Base-by-base conservation (phyloP, 164 flowering plant species). In the Vitis cinerea region DNA sequence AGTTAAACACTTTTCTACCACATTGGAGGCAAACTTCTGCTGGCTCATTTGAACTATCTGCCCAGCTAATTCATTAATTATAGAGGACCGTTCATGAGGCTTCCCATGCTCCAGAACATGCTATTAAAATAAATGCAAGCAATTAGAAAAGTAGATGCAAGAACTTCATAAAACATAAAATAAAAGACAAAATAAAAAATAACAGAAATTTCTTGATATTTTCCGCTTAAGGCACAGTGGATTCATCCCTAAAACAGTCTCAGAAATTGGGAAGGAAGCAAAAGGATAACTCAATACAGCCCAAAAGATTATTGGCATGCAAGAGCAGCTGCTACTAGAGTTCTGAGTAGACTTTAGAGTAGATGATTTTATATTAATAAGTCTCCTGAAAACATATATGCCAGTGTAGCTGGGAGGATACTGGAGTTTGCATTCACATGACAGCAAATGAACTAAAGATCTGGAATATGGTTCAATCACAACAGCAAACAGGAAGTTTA, bases 71-170 rank as follows among this genome's bases (percentile, higher is more conserved):
- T 87, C 76, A 64, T 60, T 77, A 13, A 93, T 93, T 49, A 93
- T 88, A 51, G 78, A 69, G 19, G 98, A 68, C 30, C 98, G 94
- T 60, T 91, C 98, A 69, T 86, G 84, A 59, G 97, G 89, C 78
- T 87, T 90, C 44, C 98, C 98, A 72, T 91, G 96, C 83, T 90
- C 92, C 82, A 93, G 80, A 0, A 93, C 98, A 86, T 93, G 98
- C 98, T 93, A 91, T 47, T n/a, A 66, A 51, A 66, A 31, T 30
- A 14, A 3, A 3, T 4, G 23, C 27, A 57, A 72, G 14, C 56
- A 56, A 31, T 27, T 14, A 60, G 58, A 59, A 72, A 2, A 65
- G n/a, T 4, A 57, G 50, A 15, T n/a, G 29, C 37, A 58, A 12
- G 37, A 6, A 50, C 52, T 31, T 19, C 23, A 64, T 12, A 52